These are phyloP conservation scores for Neurospora crassa DNA, from an alignment of 2,329 filamentous ascomycete species.

Conservation along the genomic window DNA sequence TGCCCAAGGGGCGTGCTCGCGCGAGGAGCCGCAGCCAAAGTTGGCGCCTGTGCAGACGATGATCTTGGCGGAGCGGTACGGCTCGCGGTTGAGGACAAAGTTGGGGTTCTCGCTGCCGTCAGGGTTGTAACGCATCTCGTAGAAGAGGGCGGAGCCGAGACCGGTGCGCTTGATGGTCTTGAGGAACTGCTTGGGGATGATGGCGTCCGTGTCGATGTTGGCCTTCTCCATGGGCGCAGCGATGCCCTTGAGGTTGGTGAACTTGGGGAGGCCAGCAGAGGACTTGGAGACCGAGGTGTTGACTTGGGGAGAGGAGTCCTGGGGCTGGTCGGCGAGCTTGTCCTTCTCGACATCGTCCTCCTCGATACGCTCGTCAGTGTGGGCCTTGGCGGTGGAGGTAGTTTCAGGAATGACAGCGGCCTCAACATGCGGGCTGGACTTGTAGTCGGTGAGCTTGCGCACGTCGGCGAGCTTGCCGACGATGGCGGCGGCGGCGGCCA, in stretches of 20 bases:
- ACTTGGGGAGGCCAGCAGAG: constrained; percentile 67
- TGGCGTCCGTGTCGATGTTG: constrained; percentile 97
- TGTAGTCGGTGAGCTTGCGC: constrained; percentile 60
- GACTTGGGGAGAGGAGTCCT: constrained; percentile 54
- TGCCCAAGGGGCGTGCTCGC: constrained; percentile 96
- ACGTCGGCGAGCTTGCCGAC: constrained; percentile 89
- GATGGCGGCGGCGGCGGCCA: constrained; percentile 87
- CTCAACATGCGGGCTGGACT: constrained; percentile 49
- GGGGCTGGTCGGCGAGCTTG: constrained; percentile 45
- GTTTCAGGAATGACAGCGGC: constrained; percentile 32
- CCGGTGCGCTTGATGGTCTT: constrained; percentile 99
- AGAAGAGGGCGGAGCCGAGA: constrained; percentile 79
- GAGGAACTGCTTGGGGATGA: constrained; percentile 98
- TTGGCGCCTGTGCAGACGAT: constrained; percentile 86
- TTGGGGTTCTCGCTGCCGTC: constrained; percentile 66
- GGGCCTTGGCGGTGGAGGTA: constrained; percentile 27
- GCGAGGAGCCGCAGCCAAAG: constrained; percentile 87
- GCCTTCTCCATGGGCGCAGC: constrained; percentile 78
- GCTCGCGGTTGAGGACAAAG: constrained; percentile 85
- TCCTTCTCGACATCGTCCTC: constrained; percentile 45
- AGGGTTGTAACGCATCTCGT: constrained; percentile 67
- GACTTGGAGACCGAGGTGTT: constrained; percentile 45
- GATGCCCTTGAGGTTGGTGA: constrained; percentile 74
- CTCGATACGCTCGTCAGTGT: constrained; percentile 43
- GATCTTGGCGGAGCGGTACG: constrained; percentile 77